Evolutionary conservation across 441 rosid species (phyloP), one percentile per base, ranked within the genome.

Genomic region (Populus trichocarpa): DNA sequence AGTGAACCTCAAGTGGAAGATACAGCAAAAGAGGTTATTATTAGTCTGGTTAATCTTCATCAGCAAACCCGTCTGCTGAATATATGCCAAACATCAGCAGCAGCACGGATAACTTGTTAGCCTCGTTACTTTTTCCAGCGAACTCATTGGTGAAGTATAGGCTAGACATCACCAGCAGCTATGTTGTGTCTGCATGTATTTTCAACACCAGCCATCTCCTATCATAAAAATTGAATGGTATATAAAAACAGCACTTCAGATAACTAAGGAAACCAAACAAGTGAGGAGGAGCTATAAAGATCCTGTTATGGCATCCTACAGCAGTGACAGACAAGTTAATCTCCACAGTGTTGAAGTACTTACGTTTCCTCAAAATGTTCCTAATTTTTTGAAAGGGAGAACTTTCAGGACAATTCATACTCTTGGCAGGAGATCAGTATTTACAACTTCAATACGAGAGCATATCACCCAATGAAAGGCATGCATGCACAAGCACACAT

Each of bases 31-130:
- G 28, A 75, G 22, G 73, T 57, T 14, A 75, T 57, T 53, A 32
- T 66, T 63, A 63, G 59, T 35, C 85, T 46, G 57, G 68, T 70
- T 73, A 70, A 70, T 82, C 28, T 77, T 83, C 85, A 40, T 73
- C 46, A 71, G 68, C 64, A 33, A 57, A 35, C 18, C 61, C 57
- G 26, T n/a, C 20, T n/a, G 67, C 32, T 75, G 35, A 76, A 77
- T 70, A 64, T 66, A 40, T 25, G 68, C 70, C 26, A 36, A 3
- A 70, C 67, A 36, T n/a, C 73, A 28, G 13, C 42, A 25, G n/a
- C 72, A n/a, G 79, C 38, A 59, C n/a, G 59, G 59, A 0, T 5
- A 50, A 50, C 59, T 57, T 64, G 28, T 66, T 67, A 63, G 59
- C 40, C 84, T 30, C 36, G 67, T 67, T 70, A 70, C 20, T 75